Conservation (phyloP, 129 eudicot genomes). For the Flaveria trinervia region DNA sequence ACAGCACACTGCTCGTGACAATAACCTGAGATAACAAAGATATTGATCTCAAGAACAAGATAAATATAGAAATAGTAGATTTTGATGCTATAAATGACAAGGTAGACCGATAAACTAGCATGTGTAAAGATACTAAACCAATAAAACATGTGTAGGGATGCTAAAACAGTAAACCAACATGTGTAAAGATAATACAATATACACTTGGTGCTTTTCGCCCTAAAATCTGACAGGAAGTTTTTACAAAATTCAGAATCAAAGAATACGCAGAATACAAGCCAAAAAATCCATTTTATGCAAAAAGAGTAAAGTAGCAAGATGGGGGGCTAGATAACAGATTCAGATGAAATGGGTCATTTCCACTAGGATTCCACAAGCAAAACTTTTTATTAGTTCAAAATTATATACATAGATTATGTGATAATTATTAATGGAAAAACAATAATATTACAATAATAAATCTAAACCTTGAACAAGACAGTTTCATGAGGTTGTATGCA, state of each 20-base stretch:
- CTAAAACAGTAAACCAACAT: not conserved
- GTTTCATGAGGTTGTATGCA: not conserved
- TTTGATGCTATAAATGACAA: not conserved
- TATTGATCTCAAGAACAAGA: not conserved
- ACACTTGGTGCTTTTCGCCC: not conserved
- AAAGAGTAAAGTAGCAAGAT: not conserved
- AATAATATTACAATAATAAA: not conserved
- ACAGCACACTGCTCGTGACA: constrained; percentile 72
- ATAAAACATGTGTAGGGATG: constrained; percentile 4
- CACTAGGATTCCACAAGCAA: not conserved
- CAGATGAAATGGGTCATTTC: not conserved
- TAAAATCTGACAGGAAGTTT: not conserved
- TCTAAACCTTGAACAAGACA: not conserved
- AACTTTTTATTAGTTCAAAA: not conserved
- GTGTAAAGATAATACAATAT: not conserved
- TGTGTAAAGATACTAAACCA: not conserved
- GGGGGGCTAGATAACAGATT: not conserved
- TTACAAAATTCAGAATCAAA: not conserved
- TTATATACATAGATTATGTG: not conserved
- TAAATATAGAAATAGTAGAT: not conserved
- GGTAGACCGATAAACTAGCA: not conserved
- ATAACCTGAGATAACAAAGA: constrained; percentile 49
- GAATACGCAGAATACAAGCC: not conserved
- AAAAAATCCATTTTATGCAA: not conserved
- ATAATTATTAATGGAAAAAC: not conserved